A percentile compares a stretch with the other conserved stretches of the same genome.
These are phyloP conservation scores for Terana coerulea DNA, from an alignment of 768 basidiomycete genomes.

Conservation along the genomic window DNA sequence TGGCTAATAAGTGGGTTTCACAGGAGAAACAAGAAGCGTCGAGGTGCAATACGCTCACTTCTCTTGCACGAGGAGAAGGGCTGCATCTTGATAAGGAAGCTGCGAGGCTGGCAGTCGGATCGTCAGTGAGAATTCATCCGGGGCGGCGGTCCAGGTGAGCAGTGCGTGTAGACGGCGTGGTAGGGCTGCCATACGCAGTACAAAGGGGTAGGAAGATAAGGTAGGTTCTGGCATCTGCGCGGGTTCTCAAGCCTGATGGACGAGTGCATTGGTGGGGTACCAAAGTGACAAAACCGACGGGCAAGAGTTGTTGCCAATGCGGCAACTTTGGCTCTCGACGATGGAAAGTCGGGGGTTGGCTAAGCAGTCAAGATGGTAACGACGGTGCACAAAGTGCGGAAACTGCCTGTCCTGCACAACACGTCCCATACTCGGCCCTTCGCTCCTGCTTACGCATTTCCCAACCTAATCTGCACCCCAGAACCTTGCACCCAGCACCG, in stretches of 20 bases:
- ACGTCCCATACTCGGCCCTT: slow-evolving; percentile 19
- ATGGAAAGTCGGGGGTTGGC: slow-evolving; percentile 17
- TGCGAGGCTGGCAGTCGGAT: slow-evolving; percentile 48
- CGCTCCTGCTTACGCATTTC: slow-evolving; percentile 14
- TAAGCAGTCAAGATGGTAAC: slow-evolving; percentile 22
- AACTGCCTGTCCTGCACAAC: slow-evolving; percentile 17
- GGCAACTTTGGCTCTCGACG: slow-evolving; percentile 26
- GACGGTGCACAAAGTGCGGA: slow-evolving; percentile 22
- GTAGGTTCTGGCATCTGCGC: slow-evolving; percentile 28
- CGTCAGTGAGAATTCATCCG: slow-evolving; percentile 42
- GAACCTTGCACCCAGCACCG: slow-evolving; percentile 13
- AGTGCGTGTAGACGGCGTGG: slow-evolving; percentile 66
- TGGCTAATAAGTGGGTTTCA: neutral
- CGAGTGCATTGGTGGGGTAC: slow-evolving; percentile 23
- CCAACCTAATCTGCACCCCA: slow-evolving; percentile 22
- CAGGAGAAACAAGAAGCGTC: slow-evolving; percentile 6
- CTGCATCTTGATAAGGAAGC: slow-evolving; percentile 49
- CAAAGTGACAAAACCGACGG: slow-evolving; percentile 22
- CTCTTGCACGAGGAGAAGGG: slow-evolving; percentile 16
- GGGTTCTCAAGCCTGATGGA: slow-evolving; percentile 20
- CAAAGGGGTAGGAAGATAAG: slow-evolving; percentile 52
- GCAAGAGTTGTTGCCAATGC: slow-evolving; percentile 16
- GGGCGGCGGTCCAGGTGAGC: slow-evolving; percentile 59
- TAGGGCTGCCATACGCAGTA: slow-evolving; percentile 51
- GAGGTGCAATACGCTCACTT: slow-evolving; percentile 10